phyloP scores from a whole-genome alignment of 2,329 filamentous ascomycete genomes.

The Lachnellula suecica region DNA sequence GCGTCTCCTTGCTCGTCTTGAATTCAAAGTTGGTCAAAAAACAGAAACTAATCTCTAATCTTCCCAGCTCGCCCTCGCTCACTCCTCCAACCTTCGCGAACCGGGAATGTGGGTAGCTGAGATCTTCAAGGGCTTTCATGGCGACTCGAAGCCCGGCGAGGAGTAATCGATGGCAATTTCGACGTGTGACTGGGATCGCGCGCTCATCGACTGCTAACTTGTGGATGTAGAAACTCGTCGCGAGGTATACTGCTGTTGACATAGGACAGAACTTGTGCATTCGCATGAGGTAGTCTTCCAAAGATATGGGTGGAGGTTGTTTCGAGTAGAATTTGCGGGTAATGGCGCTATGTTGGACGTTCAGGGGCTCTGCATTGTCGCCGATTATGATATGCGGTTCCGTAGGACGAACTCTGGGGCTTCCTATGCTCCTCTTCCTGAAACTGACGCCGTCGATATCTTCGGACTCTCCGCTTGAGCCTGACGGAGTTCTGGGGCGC shows the following conservation, averaged over 20 bases:
- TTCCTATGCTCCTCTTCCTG: constrained; percentile 33
- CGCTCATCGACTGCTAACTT: constrained; percentile 75
- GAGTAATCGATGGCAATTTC: constrained; percentile 84
- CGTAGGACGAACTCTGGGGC: constrained; percentile 22
- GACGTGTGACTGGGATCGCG: constrained; percentile 74
- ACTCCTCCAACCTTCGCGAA: constrained; percentile 89
- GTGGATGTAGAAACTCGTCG: constrained; percentile 84
- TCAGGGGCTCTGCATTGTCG: constrained; percentile 70
- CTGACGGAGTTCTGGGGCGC: constrained; percentile 25
- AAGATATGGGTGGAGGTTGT: constrained; percentile 75
- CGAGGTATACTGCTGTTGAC: constrained; percentile 90
- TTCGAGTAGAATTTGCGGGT: constrained; percentile 94
- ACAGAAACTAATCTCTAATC: constrained; percentile 86
- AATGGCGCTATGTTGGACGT: constrained; percentile 80
- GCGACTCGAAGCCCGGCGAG: constrained; percentile 83
- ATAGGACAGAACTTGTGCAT: constrained; percentile 91
- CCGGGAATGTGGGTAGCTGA: constrained; percentile 80
- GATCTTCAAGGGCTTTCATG: constrained; percentile 93
- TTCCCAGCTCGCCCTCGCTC: constrained; percentile 74
- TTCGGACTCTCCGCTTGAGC: constrained; percentile 28
- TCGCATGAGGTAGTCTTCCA: constrained; percentile 82
- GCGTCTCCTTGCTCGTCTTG: constrained; percentile 56
- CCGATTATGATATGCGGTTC: constrained; percentile 60
- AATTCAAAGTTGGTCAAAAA: constrained; percentile 85
- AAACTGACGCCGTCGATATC: constrained; percentile 57